Evolutionary conservation across 1,284 basidiomycete species (phyloP).

Genomic region (Ceratobasidium sp.): DNA sequence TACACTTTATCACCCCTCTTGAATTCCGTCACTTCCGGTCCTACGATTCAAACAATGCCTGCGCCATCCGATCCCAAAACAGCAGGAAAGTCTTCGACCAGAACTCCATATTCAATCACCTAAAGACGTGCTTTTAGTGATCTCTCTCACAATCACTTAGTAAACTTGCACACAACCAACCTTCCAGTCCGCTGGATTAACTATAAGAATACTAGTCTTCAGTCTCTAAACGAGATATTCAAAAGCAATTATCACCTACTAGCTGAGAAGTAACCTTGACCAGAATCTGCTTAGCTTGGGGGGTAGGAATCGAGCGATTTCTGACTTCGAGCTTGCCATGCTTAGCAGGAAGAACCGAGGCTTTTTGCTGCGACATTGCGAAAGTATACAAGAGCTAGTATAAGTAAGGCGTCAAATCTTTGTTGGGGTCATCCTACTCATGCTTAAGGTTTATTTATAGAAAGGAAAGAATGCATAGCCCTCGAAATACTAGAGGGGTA

Average conservation of each 20-base stretch:
- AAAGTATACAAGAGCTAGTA: background rate
- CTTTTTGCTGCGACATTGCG: constrained; percentile 38
- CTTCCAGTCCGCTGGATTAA: constrained; percentile 27
- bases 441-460: background rate
- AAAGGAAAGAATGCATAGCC: background rate
- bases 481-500: background rate
- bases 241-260: background rate
- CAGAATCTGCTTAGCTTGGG: constrained; percentile 10
- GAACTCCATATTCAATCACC: background rate
- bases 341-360: constrained; percentile 10
- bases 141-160: no score
- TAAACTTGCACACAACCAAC: background rate
- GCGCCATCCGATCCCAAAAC: constrained; percentile 35
- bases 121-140: background rate
- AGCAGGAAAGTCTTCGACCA: constrained; percentile 8
- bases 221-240: background rate
- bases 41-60: background rate
- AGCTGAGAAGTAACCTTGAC: constrained; percentile 25
- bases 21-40: background rate
- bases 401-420: no score
- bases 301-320: constrained; percentile 13
- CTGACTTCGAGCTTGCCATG: constrained; percentile 28
- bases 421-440: no score
- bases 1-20: constrained; percentile 39
- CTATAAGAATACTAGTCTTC: background rate